A percentile compares a stretch with the other conserved stretches of the same genome.
phyloP scores from a whole-genome alignment of 805 yeast species.

The Candida berthetii region DNA sequence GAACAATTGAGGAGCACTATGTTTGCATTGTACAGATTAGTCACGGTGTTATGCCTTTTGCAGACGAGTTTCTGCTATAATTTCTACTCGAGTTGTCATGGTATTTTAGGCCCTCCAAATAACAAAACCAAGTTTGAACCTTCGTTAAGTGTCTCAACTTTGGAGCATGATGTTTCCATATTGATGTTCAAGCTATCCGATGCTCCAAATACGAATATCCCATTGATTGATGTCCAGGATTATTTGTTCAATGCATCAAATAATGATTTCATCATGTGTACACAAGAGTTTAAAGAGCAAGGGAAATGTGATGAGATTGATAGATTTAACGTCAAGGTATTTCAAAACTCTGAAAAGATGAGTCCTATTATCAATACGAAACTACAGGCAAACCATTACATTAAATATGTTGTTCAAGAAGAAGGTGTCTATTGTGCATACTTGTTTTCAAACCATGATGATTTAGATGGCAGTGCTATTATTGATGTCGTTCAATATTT shows the following conservation, averaged over 20 bases:
- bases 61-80: neutral
- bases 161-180: neutral
- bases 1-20: too few species aligned
- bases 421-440: neutral
- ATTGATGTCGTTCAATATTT: neutral
- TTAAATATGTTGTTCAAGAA: neutral
- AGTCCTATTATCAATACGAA: neutral
- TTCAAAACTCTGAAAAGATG: neutral
- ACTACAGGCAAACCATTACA: neutral
- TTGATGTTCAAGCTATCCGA: neutral
- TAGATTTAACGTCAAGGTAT: neutral
- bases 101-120: neutral
- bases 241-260: neutral
- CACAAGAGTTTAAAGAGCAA: neutral
- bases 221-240: neutral
- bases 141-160: neutral
- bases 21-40: too few species aligned
- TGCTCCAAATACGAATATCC: neutral
- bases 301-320: neutral
- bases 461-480: neutral
- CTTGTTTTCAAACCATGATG: neutral
- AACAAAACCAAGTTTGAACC: neutral
- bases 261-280: neutral
- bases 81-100: neutral
- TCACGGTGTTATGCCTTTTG: too few species aligned